phyloP scores from a whole-genome alignment of 352 stramenopile species.

The Phytophthora lateralis region DNA sequence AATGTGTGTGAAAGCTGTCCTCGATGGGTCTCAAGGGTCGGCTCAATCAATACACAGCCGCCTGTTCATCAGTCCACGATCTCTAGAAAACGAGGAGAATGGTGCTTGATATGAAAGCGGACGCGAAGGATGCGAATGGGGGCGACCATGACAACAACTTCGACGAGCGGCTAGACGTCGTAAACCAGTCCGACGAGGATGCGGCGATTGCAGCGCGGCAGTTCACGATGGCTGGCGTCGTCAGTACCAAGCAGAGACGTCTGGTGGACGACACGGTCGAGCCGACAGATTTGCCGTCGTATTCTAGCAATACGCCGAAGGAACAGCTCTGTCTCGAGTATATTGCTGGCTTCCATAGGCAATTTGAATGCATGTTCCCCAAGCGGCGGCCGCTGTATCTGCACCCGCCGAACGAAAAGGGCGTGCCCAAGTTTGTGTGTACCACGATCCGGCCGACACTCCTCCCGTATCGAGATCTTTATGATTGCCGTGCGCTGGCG shows the following conservation, averaged over 20 bases:
- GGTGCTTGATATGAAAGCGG: slow-evolving; percentile 56
- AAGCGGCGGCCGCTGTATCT: slow-evolving; percentile 81
- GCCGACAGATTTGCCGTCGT: slow-evolving; percentile 35
- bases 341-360: slow-evolving; percentile 88
- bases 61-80: neutral
- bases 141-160: slow-evolving; percentile 32
- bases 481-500: slow-evolving; percentile 86
- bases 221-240: slow-evolving; percentile 76
- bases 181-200: slow-evolving; percentile 62
- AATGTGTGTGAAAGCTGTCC: no score
- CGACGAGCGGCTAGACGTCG: slow-evolving; percentile 55
- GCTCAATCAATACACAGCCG: neutral
- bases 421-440: slow-evolving; percentile 94
- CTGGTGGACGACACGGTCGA: slow-evolving; percentile 64
- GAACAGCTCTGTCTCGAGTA: slow-evolving; percentile 95
- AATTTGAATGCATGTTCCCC: slow-evolving; percentile 92
- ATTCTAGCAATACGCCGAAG: slow-evolving; percentile 80
- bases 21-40: no score
- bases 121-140: slow-evolving; percentile 45
- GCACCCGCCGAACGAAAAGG: slow-evolving; percentile 92
- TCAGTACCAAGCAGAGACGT: slow-evolving; percentile 82
- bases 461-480: slow-evolving; percentile 91
- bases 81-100: slow-evolving; percentile 5
- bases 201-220: slow-evolving; percentile 59
- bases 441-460: slow-evolving; percentile 93